A percentile compares a stretch with the other conserved stretches of the same genome.
phyloP scores from a whole-genome alignment of 768 basidiomycete genomes.

The Phaeolepiota aurea region DNA sequence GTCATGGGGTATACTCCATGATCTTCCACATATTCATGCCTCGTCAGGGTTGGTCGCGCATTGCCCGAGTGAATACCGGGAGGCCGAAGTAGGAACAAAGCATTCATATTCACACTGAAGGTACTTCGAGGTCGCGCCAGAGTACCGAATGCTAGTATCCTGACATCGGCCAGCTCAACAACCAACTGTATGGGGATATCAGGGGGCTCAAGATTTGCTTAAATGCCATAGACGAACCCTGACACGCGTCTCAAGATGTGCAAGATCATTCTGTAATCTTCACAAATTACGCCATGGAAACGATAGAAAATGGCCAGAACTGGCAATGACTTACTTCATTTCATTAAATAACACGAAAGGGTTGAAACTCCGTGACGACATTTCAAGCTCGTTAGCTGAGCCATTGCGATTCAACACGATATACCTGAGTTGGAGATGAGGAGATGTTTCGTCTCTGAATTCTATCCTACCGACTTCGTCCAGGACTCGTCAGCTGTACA shows the following conservation, averaged over 20 bases:
- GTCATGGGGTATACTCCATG: constrained; percentile 37
- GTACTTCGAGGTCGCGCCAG: constrained; percentile 47
- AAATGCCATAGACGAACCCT: constrained; percentile 36
- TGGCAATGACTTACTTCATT: constrained; percentile 56
- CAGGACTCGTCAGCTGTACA: constrained; percentile 78
- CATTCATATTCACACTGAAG: constrained; percentile 57
- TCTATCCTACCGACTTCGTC: constrained; percentile 57
- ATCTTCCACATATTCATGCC: constrained; percentile 20
- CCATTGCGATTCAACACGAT: constrained; percentile 71
- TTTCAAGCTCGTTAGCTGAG: constrained; percentile 62
- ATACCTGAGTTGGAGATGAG: constrained; percentile 36
- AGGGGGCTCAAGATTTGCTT: neutral
- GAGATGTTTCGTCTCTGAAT: neutral
- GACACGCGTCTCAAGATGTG: constrained; percentile 58
- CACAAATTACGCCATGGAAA: neutral
- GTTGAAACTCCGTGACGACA: constrained; percentile 59
- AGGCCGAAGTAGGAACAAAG: constrained; percentile 61
- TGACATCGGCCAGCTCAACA: constrained; percentile 61
- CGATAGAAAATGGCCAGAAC: constrained; percentile 8
- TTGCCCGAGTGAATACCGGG: constrained; percentile 42
- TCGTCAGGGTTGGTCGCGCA: neutral
- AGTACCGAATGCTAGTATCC: constrained; percentile 66
- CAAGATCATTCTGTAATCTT: constrained; percentile 62
- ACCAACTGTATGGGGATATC: constrained; percentile 38
- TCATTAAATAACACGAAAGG: constrained; percentile 64